phyloP scores from a whole-genome alignment of 2,329 filamentous ascomycete genomes.

The Cytospora piceicola region DNA sequence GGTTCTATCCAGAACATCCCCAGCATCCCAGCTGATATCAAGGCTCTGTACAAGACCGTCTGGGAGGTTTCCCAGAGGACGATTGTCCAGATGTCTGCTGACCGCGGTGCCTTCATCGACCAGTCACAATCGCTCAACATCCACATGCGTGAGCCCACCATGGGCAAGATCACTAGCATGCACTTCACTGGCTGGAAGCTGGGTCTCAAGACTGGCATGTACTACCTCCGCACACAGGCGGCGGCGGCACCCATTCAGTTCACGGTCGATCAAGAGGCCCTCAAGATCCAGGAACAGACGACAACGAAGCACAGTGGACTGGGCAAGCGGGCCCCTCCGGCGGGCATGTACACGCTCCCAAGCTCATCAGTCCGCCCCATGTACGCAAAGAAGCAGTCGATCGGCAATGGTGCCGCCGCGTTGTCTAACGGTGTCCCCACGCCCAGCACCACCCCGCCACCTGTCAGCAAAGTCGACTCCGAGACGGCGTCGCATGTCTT shows the following conservation, averaged over 20 bases:
- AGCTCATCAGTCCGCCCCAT: slow-evolving; percentile 70
- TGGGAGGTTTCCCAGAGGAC: slow-evolving; percentile 98
- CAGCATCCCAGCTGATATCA: slow-evolving; percentile 94
- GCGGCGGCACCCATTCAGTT: slow-evolving; percentile 97
- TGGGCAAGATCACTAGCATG: slow-evolving; percentile 99
- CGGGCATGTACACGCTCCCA: slow-evolving; percentile 59
- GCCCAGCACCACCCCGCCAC: slow-evolving; percentile 68
- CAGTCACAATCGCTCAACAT: slow-evolving; percentile 99
- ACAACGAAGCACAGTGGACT: slow-evolving; percentile 63
- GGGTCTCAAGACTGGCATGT: slow-evolving; percentile 99
- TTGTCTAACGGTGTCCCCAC: slow-evolving; percentile 68
- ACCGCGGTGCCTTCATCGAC: slow-evolving; percentile 97
- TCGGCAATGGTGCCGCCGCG: slow-evolving; percentile 41
- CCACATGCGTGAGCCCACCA: slow-evolving; percentile 98
- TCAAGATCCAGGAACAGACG: slow-evolving; percentile 84
- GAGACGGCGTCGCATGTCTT: slow-evolving; percentile 50
- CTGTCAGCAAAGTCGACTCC: slow-evolving; percentile 38
- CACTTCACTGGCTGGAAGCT: slow-evolving; percentile 99
- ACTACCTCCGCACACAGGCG: slow-evolving; percentile 98
- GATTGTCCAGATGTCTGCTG: slow-evolving; percentile 96
- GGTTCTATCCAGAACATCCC: slow-evolving; percentile 96
- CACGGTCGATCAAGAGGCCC: slow-evolving; percentile 94
- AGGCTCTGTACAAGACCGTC: slow-evolving; percentile 98
- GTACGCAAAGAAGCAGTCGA: slow-evolving; percentile 59
- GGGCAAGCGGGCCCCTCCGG: slow-evolving; percentile 72